These are phyloP conservation scores for Nigrograna mackinnonii DNA, from an alignment of 2,329 filamentous ascomycete species.

Conservation along the genomic window DNA sequence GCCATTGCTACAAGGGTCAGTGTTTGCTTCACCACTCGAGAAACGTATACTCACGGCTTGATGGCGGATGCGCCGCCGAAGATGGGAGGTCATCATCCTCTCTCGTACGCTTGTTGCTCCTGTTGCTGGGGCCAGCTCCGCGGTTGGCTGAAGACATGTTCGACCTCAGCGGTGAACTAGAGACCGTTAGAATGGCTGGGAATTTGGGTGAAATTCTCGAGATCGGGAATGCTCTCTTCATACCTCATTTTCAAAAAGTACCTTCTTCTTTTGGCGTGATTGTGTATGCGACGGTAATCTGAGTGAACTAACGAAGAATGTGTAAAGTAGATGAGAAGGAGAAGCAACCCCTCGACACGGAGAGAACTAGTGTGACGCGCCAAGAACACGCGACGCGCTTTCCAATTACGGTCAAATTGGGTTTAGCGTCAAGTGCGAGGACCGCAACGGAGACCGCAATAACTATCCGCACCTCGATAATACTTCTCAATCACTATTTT, in stretches of 20 bases:
- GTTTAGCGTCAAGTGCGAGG: not conserved
- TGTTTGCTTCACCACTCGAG: not conserved
- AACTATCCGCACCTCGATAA: not conserved
- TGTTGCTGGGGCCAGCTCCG: constrained; percentile 58
- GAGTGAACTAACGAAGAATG: not conserved
- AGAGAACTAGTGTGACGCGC: constrained; percentile 2
- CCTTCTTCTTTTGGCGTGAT: not conserved
- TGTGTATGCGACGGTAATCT: not conserved
- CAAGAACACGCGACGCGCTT: constrained; percentile 8
- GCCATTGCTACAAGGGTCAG: constrained; percentile 49
- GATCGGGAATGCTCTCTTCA: constrained; percentile 19
- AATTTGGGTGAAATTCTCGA: not conserved
- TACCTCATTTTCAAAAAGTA: constrained; percentile 16
- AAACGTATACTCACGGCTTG: constrained; percentile 60
- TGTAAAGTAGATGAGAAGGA: too few species aligned
- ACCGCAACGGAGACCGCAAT: not conserved
- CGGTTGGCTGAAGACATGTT: constrained; percentile 85
- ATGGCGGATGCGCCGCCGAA: constrained; percentile 61
- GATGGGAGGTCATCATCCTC: constrained; percentile 65
- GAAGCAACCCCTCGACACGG: too few species aligned
- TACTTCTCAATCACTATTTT: not conserved
- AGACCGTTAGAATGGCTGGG: constrained; percentile 13
- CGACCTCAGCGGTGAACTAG: constrained; percentile 79
- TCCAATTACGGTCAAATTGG: constrained; percentile 6
- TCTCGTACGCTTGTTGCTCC: constrained; percentile 68